These are phyloP conservation scores for Neopestalotiopsis sp. DNA, from an alignment of 2,329 filamentous ascomycete species.

Conservation along the genomic window DNA sequence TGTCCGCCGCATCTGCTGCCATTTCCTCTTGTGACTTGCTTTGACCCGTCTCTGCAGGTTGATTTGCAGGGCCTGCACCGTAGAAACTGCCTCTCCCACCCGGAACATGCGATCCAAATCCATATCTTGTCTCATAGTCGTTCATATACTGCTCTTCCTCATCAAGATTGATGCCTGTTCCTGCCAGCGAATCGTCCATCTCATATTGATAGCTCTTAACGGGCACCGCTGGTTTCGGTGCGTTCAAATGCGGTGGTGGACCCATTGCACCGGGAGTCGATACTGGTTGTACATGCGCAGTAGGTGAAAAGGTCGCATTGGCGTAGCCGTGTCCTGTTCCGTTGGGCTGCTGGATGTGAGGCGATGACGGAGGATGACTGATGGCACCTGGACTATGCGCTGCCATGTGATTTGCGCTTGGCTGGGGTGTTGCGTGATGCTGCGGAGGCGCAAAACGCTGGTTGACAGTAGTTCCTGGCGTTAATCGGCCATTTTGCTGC, in stretches of 20 bases:
- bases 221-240: constrained; percentile 61
- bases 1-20: constrained; percentile 68
- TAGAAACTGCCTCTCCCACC: constrained; percentile 65
- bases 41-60: constrained; percentile 55
- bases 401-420: constrained; percentile 1
- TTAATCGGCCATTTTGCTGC: constrained; percentile 7
- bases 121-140: constrained; percentile 60
- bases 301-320: constrained; percentile 35
- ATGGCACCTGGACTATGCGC: background rate
- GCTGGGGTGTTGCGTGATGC: background rate
- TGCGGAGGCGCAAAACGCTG: constrained; percentile 10
- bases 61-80: constrained; percentile 69
- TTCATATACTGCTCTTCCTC: constrained; percentile 86
- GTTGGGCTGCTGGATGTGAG: constrained; percentile 36
- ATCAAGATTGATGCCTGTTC: constrained; percentile 84
- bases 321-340: constrained; percentile 28
- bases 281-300: constrained; percentile 24
- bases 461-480: constrained; percentile 7
- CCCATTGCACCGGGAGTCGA: constrained; percentile 38
- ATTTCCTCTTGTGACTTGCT: constrained; percentile 65
- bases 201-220: constrained; percentile 72
- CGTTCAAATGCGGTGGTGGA: constrained; percentile 36
- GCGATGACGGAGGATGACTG: constrained; percentile 55
- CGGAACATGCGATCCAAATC: constrained; percentile 61
- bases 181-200: constrained; percentile 81